Evolutionary conservation across 768 basidiomycete genomes (phyloP).

Genomic region (Phaeotremella fagi): DNA sequence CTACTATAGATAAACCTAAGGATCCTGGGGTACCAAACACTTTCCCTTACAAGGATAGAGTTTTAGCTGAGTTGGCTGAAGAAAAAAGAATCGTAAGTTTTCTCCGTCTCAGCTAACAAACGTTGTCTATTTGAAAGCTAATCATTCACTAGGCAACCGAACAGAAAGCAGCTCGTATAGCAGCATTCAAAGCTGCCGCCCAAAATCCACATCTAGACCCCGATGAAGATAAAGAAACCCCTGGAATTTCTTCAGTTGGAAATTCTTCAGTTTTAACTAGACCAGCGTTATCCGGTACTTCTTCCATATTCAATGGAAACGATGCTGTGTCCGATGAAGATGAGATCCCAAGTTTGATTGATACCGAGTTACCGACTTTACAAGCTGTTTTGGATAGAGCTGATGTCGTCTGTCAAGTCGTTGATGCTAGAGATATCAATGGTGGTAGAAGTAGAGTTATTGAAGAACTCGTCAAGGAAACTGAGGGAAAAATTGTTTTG

Average conservation of each 20-base stretch:
- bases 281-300: constrained; percentile 12
- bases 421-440: constrained; percentile 79
- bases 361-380: constrained; percentile 61
- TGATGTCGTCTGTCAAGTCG: constrained; percentile 71
- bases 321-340: constrained; percentile 56
- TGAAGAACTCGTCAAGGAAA: constrained; percentile 56
- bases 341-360: constrained; percentile 57
- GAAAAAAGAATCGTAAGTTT: constrained; percentile 65
- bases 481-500: constrained; percentile 56
- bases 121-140: background rate
- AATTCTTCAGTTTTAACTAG: constrained; percentile 24
- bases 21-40: constrained; percentile 91
- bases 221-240: constrained; percentile 50
- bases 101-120: background rate
- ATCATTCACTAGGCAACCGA: no score
- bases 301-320: background rate
- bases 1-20: constrained; percentile 65
- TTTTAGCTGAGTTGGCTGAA: constrained; percentile 82
- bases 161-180: constrained; percentile 54
- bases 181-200: constrained; percentile 58
- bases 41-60: constrained; percentile 90
- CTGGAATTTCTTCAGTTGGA: constrained; percentile 38
- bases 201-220: constrained; percentile 51
- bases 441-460: constrained; percentile 63
- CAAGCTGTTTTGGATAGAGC: constrained; percentile 67